phyloP scores from a whole-genome alignment of 805 yeast species.

The Barnettozyma sucrosica region DNA sequence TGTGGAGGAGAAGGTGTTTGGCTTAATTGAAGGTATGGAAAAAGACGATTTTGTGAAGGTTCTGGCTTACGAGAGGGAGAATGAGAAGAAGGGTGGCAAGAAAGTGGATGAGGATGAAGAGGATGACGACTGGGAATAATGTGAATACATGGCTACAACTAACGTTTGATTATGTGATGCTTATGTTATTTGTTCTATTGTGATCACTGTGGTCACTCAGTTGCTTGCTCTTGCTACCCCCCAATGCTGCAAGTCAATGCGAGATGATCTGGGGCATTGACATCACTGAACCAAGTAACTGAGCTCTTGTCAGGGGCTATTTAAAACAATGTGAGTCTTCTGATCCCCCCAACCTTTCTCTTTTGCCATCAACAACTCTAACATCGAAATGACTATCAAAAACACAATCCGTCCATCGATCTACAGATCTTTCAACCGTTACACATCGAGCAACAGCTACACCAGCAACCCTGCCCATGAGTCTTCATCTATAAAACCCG shows the following conservation, averaged over 20 bases:
- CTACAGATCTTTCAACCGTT: not conserved
- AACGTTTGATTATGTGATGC: not conserved
- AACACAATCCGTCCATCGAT: not conserved
- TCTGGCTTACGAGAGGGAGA: not conserved
- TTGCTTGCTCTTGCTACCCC: not conserved
- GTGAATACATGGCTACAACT: not conserved
- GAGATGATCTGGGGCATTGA: not conserved
- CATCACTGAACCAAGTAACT: not conserved
- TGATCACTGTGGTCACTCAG: too few relatives aligned
- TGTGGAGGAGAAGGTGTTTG: constrained; percentile 22
- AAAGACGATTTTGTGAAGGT: constrained; percentile 1
- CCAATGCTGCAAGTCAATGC: not conserved
- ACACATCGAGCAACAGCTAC: not conserved
- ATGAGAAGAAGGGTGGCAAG: constrained; percentile 47
- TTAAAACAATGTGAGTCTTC: too few relatives aligned
- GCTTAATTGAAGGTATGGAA: constrained; percentile 36
- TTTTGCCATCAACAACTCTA: not conserved
- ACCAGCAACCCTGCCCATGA: not conserved
- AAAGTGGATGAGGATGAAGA: constrained; percentile 8
- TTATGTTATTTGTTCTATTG: not conserved
- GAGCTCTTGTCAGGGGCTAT: not conserved
- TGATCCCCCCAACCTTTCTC: not conserved
- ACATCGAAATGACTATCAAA: not conserved
- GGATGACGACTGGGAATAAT: constrained; percentile 10
- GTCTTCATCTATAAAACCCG: not conserved